Evolutionary conservation across 768 basidiomycete species (phyloP).

Genomic region (Pleurotus tuoliensis): DNA sequence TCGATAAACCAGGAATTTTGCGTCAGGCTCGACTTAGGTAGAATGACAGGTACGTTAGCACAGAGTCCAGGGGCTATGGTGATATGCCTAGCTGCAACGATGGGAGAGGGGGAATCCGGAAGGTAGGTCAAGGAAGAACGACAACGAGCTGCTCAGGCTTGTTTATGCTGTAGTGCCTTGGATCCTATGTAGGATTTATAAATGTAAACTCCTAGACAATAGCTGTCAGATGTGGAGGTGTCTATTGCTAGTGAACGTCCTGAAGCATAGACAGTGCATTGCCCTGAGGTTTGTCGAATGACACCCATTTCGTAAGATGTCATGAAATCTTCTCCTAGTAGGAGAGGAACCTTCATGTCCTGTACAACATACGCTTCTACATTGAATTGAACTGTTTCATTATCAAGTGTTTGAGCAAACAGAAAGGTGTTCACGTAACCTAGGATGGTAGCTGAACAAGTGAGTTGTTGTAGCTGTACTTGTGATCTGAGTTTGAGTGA

Average conservation of each 20-base stretch:
- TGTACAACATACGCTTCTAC: constrained; percentile 21
- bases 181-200: no score
- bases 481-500: not conserved
- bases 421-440: constrained; percentile 16
- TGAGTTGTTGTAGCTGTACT: not conserved
- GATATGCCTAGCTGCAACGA: no score
- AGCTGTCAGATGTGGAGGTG: constrained; percentile 3
- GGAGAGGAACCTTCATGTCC: constrained; percentile 20
- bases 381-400: constrained; percentile 8
- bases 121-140: no score
- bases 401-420: not conserved
- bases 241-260: not conserved
- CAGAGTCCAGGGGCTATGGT: no score
- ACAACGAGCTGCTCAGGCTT: no score
- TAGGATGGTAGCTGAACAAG: constrained; percentile 8
- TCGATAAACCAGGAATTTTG: constrained; percentile 14
- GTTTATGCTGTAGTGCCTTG: no score
- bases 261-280: not conserved
- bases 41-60: no score
- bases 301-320: constrained; percentile 16
- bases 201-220: constrained; percentile 7
- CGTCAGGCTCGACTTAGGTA: not conserved
- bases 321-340: constrained; percentile 27
- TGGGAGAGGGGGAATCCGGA: no score
- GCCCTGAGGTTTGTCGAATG: not conserved